Evolutionary conservation across 2,329 filamentous ascomycete species (phyloP), one percentile per base, ranked within the genome.

Genomic region (Alternaria sp.): DNA sequence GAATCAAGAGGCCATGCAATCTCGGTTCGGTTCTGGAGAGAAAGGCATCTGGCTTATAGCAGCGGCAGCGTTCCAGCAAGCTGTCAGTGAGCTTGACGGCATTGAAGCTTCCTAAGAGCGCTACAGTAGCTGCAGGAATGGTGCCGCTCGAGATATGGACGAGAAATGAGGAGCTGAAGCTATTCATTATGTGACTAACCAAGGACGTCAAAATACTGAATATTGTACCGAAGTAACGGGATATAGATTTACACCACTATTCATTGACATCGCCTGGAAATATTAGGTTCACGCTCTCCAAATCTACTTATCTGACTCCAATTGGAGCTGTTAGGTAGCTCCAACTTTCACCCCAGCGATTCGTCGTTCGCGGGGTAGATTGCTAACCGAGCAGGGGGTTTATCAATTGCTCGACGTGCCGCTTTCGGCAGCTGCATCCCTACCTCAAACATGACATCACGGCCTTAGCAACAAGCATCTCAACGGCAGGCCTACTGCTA

Each of bases 371-470:
- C 38, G 57, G 46, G 51, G 57, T 51, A 56, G 57, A 59, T 56
- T 59, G 51, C 44, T 59, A 51, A 42, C 52, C 57, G 52, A 55
- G 32, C 57, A 55, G 24, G 42, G 52, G 57, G 57, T 51, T 55
- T 56, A 46, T 51, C 51, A 51, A 32, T n/a, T n/a, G 44, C 41
- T 49, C 30, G 44, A 26, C 32, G 9, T 47, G 18, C 57, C 52
- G 52, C 39, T 51, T 51, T 56, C 52, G 39, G 57, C 52, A 59
- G 52, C 51, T 51, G 39, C 34, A 18, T 51, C 24, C 38, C 14
- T 55, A 24, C 38, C 44, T 39, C 43, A 14, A 51, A 46, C 24
- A 59, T 51, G 57, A 59, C 39, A 49, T 56, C 51, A 56, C 22
- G 14, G 24, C 46, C 39, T 51, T 55, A 51, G 51, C 32, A 55